Evolutionary conservation across 805 yeast species (phyloP), one percentile per base, ranked within the genome.

Genomic region (Dipodascus geniculatus): DNA sequence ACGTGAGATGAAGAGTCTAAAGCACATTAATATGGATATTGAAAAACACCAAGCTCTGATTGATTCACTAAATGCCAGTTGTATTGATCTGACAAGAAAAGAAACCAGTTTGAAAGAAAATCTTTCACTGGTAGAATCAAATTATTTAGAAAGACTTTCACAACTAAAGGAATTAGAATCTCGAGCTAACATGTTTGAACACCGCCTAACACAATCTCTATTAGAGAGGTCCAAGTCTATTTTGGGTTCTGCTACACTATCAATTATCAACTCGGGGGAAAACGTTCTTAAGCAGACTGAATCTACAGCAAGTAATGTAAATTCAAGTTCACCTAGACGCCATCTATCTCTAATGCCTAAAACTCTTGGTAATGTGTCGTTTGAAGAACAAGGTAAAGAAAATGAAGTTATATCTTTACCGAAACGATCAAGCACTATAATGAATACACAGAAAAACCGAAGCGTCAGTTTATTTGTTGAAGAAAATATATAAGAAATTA

Each of bases 151-250:
- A 16, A 60, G 71, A 11, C 60, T 62, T 14, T 57, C 57, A 17
- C 65, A 70, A 23, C 60, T 71, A 42, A 60, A 59, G 42, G 23
- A 55, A 14, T 56, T 72, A 8, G 65, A 65, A 33, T 52, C 57
- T 2, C 65, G 71, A 17, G 68, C 63, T 33, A 59, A 56, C 8
- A 51, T 42, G 8, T 58, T 69, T 31, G 60, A 63, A 44, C 53
- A 55, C 1, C 60, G 62, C 48, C 53, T 70, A 35, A 52, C 59
- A 22, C 57, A 63, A 6, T 42, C 68, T 33, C 58, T 62, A 17
- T 48, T 65, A 2, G 71, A 68, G 2, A 63, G 65, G 49, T 60
- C 70, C 17, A 60, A 63, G 51, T 56, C 65, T 3, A 63, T 71
- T 42, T 55, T 63, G 22, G 63, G 64, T 22, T 58, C 65, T 4